phyloP scores from a whole-genome alignment of 2,329 filamentous ascomycete species.

The Rhytidhysteron rufulum region DNA sequence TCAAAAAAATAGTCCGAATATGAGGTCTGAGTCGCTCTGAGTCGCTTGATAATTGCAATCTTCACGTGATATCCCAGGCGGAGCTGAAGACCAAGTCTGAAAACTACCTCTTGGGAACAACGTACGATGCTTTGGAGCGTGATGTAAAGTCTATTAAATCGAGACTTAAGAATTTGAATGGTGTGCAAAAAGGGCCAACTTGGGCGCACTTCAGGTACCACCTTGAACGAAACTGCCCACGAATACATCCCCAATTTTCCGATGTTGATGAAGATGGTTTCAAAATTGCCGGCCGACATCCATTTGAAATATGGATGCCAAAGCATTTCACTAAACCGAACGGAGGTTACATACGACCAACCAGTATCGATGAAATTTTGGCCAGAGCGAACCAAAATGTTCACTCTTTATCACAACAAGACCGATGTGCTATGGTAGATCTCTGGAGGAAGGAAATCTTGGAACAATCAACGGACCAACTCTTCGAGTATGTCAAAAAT shows the following conservation, averaged over 20 bases:
- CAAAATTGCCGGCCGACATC: slow-evolving; percentile 15
- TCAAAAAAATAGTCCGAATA: slow-evolving; percentile 56
- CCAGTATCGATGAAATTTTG: slow-evolving; percentile 4
- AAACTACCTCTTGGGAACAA: slow-evolving; percentile 6
- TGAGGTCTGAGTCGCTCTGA: slow-evolving; percentile 57
- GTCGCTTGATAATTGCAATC: slow-evolving; percentile 48
- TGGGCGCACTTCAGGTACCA: slow-evolving; percentile 17
- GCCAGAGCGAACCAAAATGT: slow-evolving; percentile 8
- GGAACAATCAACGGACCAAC: slow-evolving; percentile 8
- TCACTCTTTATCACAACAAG: slow-evolving; percentile 8
- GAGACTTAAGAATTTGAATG: slow-evolving; percentile 9
- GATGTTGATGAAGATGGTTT: slow-evolving; percentile 15
- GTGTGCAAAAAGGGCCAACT: slow-evolving; percentile 5
- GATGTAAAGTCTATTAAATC: slow-evolving; percentile 4
- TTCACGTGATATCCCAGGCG: slow-evolving; percentile 32
- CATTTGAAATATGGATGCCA: slow-evolving; percentile 19
- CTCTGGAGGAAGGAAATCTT: slow-evolving; percentile 16
- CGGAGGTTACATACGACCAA: not conserved
- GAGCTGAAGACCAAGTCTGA: slow-evolving; percentile 19
- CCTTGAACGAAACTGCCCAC: slow-evolving; percentile 10
- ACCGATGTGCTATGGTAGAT: slow-evolving; percentile 11
- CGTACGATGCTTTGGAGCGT: slow-evolving; percentile 14
- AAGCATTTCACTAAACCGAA: not conserved
- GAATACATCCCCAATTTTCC: slow-evolving; percentile 17
- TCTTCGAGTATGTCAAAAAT: slow-evolving; percentile 12